Evolutionary conservation across 1,284 basidiomycete species (phyloP), one percentile per base, ranked within the genome.

Genomic region (Polyporus tsugae): DNA sequence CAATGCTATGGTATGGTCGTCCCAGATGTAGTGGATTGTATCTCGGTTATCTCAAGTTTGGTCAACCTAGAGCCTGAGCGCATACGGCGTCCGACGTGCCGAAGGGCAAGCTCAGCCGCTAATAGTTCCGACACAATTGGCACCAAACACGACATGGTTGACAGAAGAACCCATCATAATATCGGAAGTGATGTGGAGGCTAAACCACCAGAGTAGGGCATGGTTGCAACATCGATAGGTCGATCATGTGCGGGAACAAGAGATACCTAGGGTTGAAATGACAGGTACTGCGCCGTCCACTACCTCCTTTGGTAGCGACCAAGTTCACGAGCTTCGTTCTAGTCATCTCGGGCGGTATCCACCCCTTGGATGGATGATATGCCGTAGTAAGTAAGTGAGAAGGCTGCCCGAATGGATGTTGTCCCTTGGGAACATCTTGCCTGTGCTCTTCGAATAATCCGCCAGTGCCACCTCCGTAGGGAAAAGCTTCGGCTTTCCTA

Each of bases 351-450:
- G 11, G 44, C n/a, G 29, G 29, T 29, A 29, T 29, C 29, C 29
- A 22, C 0, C 22, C 44, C 6, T 46, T n/a, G 7, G 9, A 17
- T 25, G 22, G 42, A 49, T 13, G 22, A 41, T 33, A 55, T 17
- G 5, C 4, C 57, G 57, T 22, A 58, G 57, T 13, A 33, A 46
- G 35, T 10, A 38, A 44, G 7, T 17, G 6, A 63, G n/a, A 38
- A 63, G 44, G 2, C 36, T 63, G 2, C 62, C 62, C 2, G 62
- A 38, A 10, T 55, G 11, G 1, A 63, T 22, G 38, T 57, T 63
- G 36, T 6, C 19, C 38, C 62, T 53, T 11, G 62, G 83, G 65
- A 82, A 84, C 65, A 77, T 80, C 64, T 78, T 79, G 15, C 69
- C 61, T 0, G 53, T 73, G 6, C 5, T 10, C 25, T 25, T 72